phyloP scores from a whole-genome alignment of 1,139 yeast genomes.

The Zygoascus meyerae region DNA sequence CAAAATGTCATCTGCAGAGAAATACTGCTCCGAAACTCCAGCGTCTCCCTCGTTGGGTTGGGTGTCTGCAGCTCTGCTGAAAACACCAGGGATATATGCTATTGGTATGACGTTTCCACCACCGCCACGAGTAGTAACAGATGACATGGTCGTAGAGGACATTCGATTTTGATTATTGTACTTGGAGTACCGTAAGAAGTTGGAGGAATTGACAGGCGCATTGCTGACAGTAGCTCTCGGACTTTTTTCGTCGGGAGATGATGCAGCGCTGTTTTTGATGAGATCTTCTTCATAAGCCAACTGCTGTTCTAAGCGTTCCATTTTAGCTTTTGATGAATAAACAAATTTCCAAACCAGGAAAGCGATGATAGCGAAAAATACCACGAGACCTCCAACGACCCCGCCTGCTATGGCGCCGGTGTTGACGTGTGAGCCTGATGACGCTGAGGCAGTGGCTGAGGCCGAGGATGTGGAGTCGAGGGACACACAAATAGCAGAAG shows the following conservation, averaged over 20 bases:
- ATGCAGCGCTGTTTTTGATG: background rate
- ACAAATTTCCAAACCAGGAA: constrained; percentile 28
- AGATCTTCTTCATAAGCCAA: constrained; percentile 10
- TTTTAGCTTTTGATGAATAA: constrained; percentile 21
- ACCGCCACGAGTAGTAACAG: constrained; percentile 29
- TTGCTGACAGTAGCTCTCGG: constrained; percentile 1
- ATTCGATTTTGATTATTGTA: constrained; percentile 14
- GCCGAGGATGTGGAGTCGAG: constrained; percentile 2
- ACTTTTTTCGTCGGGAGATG: constrained; percentile 4
- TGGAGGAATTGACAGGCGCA: background rate
- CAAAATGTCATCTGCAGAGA: constrained; percentile 22
- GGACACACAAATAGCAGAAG: constrained; percentile 23
- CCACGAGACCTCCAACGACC: constrained; percentile 35
- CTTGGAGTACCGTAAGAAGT: background rate
- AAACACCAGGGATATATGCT: constrained; percentile 89
- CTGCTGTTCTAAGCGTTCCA: constrained; percentile 14
- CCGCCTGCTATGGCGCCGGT: constrained; percentile 38
- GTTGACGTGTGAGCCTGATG: constrained; percentile 13
- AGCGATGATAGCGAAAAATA: constrained; percentile 23
- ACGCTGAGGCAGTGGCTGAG: constrained; percentile 6
- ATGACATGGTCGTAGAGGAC: constrained; percentile 23
- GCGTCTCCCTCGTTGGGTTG: constrained; percentile 12
- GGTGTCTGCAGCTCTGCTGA: constrained; percentile 19
- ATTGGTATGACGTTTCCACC: constrained; percentile 88
- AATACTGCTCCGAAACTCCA: constrained; percentile 15